Evolutionary conservation across 371 early-diverging fungal species (phyloP), one percentile per base, ranked within the genome.

Genomic region (Actinomortierella wolfii): DNA sequence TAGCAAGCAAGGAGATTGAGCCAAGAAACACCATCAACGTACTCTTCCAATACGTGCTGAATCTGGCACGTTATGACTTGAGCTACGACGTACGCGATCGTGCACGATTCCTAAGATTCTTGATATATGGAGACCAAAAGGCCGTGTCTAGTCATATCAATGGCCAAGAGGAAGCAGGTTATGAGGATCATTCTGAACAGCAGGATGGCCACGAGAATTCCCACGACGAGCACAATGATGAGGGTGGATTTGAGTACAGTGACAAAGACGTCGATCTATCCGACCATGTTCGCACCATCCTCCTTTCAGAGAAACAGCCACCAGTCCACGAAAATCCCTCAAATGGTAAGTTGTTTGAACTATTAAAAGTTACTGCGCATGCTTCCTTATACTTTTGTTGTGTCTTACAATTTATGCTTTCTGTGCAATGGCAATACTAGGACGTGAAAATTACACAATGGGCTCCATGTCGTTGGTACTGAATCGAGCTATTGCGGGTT

Each of bases 11-110:
- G 58, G 80, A 84, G 1, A 61, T 54, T 3, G 73, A 79, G 40
- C 51, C 39, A 14, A 47, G 71, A 66, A 44, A 78, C 17, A 83
- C 81, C 2, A 59, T 83, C 29, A 78, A 78, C 25, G 68, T 82
- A 2, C 76, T 91, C 24, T 85, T 90, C 53, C 82, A 88, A 52
- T 92, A 95, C 68, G 71, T 93, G 20, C 83, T 94, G 40, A 85
- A 92, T 40, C 78, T 98, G 56, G 96, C 96, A 0, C 82, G 94
- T 29, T 97, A 91, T 63, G 98, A 98, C 69, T 68, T 83, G 17
- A 84, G 88, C 64, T 96, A 91, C 61, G 94, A 94, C 68, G 89
- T 97, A 1, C 85, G 98, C 34, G 98, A 98, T 64, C 86, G 95
- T 18, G 94, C 93, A 11, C 77, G 98, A 41, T 86, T 93, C 61